Evolutionary conservation across 768 basidiomycete genomes (phyloP), one percentile per base, ranked within the genome.

Genomic region (Austroboletus festivus): DNA sequence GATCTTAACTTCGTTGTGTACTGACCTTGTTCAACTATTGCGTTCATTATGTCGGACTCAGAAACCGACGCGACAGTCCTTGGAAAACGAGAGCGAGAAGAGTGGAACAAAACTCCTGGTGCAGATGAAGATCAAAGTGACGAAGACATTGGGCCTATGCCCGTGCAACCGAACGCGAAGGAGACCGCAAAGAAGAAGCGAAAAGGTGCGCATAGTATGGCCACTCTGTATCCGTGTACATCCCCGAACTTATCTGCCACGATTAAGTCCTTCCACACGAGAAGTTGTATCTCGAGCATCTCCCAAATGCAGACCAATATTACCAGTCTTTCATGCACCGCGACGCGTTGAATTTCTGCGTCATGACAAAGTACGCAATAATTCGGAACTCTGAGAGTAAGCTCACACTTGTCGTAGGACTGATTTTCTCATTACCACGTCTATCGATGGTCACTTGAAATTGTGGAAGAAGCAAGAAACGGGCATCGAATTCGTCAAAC

Each of bases 271-370:
- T 98, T 7, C 93, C 89, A 0, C 93, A 97, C 66, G 96, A 98
- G 74, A 79, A 83, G 56, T 74, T 97, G 16, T 98, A 89, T 71
- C 77, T 99, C 38, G 91, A 93, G 33, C 91, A 95, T 70, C 73
- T 99, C 18, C 96, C 96, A 2, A 82, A 82, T 57, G 80, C 92
- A 45, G 91, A 97, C 68, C 84, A 96, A 56, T 99, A 99, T 72
- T 86, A 84, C 73, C 93, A 94, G 72, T 93, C 89, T 51, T 97
- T 97, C 71, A 97, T 99, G 96, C 96, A 99, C 67, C 75, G 93
- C 42, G 95, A 98, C 54, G 80, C 83, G 30, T 76, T 98, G 52
- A 95, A 93, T 62, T 94, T 89, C 56, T 83, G 83, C 33, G 82
- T 89, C 20, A 84, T 93, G 59, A 97, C 96, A 16, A 89, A 81